Evolutionary conservation across 768 basidiomycete genomes (phyloP), one percentile per base, ranked within the genome.

Genomic region (Cystofilobasidium capitatum): DNA sequence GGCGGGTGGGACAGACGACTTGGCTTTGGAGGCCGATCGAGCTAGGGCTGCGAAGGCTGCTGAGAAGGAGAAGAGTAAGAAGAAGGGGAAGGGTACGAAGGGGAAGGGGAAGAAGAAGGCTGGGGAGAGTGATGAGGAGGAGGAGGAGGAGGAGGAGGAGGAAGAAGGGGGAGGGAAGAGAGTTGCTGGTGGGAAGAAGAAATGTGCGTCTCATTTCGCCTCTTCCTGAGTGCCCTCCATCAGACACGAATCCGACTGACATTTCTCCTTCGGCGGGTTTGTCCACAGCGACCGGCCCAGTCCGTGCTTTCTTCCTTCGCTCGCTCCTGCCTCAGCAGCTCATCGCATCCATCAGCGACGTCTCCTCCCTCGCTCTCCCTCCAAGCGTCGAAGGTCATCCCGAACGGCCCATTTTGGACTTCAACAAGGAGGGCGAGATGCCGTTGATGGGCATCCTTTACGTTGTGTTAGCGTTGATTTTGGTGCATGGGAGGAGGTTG

Each of bases 251-350:
- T 12, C 37, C 29, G 39, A 14, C n/a, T 37, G n/a, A 33, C 16
- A 36, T 35, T 13, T 37, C 45, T 64, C 14, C 47, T 63, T 70
- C n/a, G n/a, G n/a, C n/a, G n/a, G n/a, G n/a, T n/a, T n/a, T n/a
- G 20, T 54, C 70, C 84, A 86, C 82, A 24, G 76, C 82, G 14
- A 78, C 83, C 8, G 73, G 81, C 2, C 84, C 88, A 1, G 85
- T 88, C 0, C 91, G 89, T 73, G 84, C 84, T 6, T 98, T 87
- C 74, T 87, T 93, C 51, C 80, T 96, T 20, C 86, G 91, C 55
- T 92, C 91, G 1, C 79, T 75, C 1, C 81, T 96, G 17, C 79
- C 89, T 63, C 76, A 82, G 0, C 70, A 74, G 16, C 78, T 94
- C 62, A 83, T 92, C 58, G 57, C 61, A 7, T 64, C 62, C 8